Conservation (phyloP, 306 rosid genomes). For the Prunus davidiana region DNA sequence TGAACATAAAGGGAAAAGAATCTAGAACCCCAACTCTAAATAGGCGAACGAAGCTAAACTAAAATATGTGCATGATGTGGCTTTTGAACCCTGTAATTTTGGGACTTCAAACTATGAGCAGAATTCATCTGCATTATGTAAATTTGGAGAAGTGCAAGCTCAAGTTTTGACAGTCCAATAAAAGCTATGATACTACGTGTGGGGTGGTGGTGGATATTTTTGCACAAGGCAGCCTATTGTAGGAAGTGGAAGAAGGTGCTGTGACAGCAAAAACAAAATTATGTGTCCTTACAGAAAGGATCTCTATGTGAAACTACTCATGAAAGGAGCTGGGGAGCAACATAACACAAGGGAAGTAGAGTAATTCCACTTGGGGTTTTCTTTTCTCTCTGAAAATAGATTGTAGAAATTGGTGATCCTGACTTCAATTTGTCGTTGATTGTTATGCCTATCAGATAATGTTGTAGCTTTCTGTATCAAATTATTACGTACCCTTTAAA, state of each 20-base stretch:
- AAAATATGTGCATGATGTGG: not conserved
- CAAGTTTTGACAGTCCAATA: slow-evolving; percentile 1
- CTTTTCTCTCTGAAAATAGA: too few relatives aligned
- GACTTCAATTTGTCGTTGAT: not conserved
- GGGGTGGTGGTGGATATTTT: too few relatives aligned
- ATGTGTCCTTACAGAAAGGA: too few relatives aligned
- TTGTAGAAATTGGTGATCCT: not conserved
- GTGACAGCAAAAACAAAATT: too few relatives aligned
- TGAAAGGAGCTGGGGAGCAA: too few relatives aligned
- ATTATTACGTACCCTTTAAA: too few relatives aligned
- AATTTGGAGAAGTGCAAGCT: slow-evolving; percentile 8
- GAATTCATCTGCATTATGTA: not conserved
- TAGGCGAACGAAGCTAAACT: too few relatives aligned
- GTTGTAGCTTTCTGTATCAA: not conserved
- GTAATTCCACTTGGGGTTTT: too few relatives aligned
- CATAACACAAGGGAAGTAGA: too few relatives aligned
- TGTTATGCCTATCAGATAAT: not conserved
- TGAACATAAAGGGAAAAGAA: slow-evolving; percentile 76
- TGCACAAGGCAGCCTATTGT: not conserved
- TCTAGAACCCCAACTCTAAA: not conserved
- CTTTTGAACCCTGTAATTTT: not conserved
- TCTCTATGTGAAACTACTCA: too few relatives aligned
- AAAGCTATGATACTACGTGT: not conserved
- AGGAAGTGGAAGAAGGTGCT: too few relatives aligned
- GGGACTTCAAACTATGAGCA: not conserved